Conservation (phyloP, 306 rosid genomes). For the Trifolium subterraneum region DNA sequence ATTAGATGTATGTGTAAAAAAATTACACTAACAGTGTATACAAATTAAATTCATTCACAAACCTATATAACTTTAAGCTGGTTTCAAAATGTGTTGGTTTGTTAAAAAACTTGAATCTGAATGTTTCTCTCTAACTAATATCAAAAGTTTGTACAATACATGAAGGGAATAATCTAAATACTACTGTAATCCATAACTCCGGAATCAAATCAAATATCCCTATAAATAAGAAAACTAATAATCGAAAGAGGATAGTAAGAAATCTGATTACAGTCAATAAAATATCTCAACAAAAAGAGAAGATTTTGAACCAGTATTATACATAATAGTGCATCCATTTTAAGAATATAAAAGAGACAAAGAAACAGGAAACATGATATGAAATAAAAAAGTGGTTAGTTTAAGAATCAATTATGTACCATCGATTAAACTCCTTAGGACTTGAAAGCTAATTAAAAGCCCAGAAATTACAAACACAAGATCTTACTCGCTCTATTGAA, state of each 20-base stretch:
- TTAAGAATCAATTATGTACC: background rate
- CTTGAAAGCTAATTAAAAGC: constrained; percentile 9
- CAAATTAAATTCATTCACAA: constrained; percentile 5
- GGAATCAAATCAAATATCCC: constrained; percentile 3
- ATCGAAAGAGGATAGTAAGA: background rate
- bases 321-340: background rate
- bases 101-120: constrained; percentile 1
- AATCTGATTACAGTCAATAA: background rate
- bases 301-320: background rate
- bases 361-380: constrained; percentile 1
- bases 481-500: background rate
- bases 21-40: background rate
- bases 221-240: background rate
- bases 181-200: background rate
- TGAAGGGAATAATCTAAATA: background rate
- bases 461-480: constrained; percentile 10
- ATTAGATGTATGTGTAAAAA: background rate
- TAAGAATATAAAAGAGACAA: background rate
- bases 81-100: background rate
- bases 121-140: background rate
- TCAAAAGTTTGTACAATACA: background rate
- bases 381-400: background rate
- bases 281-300: background rate
- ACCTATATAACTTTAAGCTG: constrained; percentile 8
- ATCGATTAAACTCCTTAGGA: constrained; percentile 8